Conservation (phyloP, 768 basidiomycete genomes). For the Lactarius akahatsu region DNA sequence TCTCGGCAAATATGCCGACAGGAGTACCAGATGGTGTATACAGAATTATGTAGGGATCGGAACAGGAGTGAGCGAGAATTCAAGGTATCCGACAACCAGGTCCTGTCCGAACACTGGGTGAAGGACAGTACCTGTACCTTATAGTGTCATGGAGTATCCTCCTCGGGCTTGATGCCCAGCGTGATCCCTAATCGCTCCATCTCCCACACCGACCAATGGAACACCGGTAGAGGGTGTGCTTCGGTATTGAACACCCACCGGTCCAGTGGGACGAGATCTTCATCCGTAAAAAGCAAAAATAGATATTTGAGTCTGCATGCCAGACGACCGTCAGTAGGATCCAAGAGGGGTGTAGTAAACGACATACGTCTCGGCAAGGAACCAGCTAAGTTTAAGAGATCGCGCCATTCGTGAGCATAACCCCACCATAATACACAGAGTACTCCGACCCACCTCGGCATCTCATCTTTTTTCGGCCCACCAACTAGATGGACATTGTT, state of each 20-base stretch:
- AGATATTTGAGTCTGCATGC: slow-evolving; percentile 63
- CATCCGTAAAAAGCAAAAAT: slow-evolving; percentile 63
- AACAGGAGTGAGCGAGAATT: too few species aligned
- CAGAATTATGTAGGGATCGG: too few species aligned
- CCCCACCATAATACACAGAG: not conserved
- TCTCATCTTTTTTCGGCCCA: slow-evolving; percentile 47
- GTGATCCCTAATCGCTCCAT: slow-evolving; percentile 43
- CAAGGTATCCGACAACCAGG: too few species aligned
- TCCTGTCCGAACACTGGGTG: too few species aligned
- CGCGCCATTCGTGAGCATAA: slow-evolving; percentile 2
- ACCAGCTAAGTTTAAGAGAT: slow-evolving; percentile 40
- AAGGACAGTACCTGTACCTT: too few species aligned
- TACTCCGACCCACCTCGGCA: slow-evolving; percentile 61
- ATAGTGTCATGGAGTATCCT: not conserved
- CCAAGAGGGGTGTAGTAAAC: not conserved
- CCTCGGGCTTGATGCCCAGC: not conserved
- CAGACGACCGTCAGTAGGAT: slow-evolving; percentile 2
- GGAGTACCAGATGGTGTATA: too few species aligned
- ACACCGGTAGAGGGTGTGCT: slow-evolving; percentile 79
- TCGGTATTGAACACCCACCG: slow-evolving; percentile 51
- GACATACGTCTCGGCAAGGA: slow-evolving; percentile 52
- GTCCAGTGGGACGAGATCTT: slow-evolving; percentile 53
- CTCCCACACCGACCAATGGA: slow-evolving; percentile 59
- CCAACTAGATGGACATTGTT: slow-evolving; percentile 44
- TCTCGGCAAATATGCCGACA: too few species aligned